phyloP scores from a whole-genome alignment of 805 yeast species.

The Candida dajiaensis region DNA sequence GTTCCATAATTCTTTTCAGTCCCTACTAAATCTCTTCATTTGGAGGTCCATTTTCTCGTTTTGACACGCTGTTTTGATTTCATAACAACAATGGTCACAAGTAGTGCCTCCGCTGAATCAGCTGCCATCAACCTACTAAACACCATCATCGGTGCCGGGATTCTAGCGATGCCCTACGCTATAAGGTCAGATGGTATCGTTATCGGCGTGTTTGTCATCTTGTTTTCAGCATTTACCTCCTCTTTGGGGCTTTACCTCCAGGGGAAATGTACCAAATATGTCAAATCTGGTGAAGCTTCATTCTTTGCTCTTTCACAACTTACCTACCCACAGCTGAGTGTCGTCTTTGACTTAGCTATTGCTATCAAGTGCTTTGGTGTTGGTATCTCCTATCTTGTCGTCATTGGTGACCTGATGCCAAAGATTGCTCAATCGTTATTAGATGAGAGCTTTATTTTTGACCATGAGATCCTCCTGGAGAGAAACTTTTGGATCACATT shows the following conservation, averaged over 20 bases:
- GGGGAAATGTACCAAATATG: slow-evolving; percentile 49
- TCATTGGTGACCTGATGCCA: slow-evolving; percentile 68
- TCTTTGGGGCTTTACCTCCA: slow-evolving; percentile 64
- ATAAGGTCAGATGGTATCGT: slow-evolving; percentile 60
- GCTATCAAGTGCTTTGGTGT: slow-evolving; percentile 71
- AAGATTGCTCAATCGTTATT: slow-evolving; percentile 38
- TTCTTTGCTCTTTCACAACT: slow-evolving; percentile 58
- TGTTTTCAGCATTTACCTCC: slow-evolving; percentile 62
- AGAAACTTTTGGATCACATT: slow-evolving; percentile 59
- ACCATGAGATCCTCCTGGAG: slow-evolving; percentile 24
- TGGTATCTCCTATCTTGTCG: slow-evolving; percentile 59
- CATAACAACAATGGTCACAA: slow-evolving; percentile 4
- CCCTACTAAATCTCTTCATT: too few relatives aligned
- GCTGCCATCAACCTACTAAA: slow-evolving; percentile 49
- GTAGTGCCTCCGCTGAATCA: slow-evolving; percentile 36
- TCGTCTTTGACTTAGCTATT: slow-evolving; percentile 60
- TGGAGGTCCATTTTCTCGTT: background rate
- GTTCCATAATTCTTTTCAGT: too few relatives aligned
- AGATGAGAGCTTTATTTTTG: slow-evolving; percentile 12
- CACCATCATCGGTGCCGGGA: slow-evolving; percentile 62
- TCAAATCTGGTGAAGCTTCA: slow-evolving; percentile 50
- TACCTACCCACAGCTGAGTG: slow-evolving; percentile 55
- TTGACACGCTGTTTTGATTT: background rate
- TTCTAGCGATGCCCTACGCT: slow-evolving; percentile 68
- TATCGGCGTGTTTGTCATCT: slow-evolving; percentile 49